Percentiles rank a stretch among this genome's conserved stretches.
phyloP scores from a whole-genome alignment of 495 filamentous ascomycete species.

The Schizothecium vesticola region DNA sequence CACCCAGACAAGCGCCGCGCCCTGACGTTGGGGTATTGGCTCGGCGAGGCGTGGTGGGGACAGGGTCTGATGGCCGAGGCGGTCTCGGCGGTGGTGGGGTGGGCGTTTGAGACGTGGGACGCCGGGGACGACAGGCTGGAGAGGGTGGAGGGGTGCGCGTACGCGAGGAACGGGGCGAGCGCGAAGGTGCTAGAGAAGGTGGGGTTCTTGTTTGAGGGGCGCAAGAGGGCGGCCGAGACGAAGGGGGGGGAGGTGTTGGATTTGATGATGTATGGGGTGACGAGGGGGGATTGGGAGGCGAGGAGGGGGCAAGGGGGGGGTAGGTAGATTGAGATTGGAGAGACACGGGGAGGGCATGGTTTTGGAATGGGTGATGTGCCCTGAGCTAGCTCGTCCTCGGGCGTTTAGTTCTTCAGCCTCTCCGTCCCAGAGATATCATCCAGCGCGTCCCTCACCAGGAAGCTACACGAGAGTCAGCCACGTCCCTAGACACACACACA shows the following conservation, averaged over 20 bases:
- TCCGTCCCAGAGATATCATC: constrained; percentile 56
- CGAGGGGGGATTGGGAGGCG: constrained; percentile 30
- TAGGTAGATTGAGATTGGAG: too few relatives aligned
- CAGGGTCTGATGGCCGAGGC: constrained; percentile 32
- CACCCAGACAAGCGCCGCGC: constrained; percentile 29
- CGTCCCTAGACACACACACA: background rate
- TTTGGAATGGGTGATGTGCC: constrained; percentile 42
- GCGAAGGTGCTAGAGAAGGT: constrained; percentile 28
- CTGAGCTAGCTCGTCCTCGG: background rate
- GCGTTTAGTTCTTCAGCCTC: constrained; percentile 33
- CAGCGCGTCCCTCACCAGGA: constrained; percentile 70
- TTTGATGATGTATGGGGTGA: constrained; percentile 25
- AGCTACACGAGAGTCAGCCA: constrained; percentile 42
- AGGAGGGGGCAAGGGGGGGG: constrained; percentile 16
- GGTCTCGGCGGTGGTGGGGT: constrained; percentile 19
- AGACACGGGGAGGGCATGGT: background rate
- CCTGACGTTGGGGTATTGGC: constrained; percentile 38
- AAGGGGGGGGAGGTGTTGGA: constrained; percentile 33
- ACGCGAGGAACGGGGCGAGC: constrained; percentile 31
- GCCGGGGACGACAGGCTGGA: constrained; percentile 19
- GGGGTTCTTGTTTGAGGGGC: constrained; percentile 37
- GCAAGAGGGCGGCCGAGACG: constrained; percentile 28
- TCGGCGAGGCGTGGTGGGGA: constrained; percentile 34
- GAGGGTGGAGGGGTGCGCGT: constrained; percentile 32
- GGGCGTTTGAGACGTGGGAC: constrained; percentile 28